Conservation (phyloP, 2,329 filamentous ascomycete species). For the Epicoccum sorghinum region DNA sequence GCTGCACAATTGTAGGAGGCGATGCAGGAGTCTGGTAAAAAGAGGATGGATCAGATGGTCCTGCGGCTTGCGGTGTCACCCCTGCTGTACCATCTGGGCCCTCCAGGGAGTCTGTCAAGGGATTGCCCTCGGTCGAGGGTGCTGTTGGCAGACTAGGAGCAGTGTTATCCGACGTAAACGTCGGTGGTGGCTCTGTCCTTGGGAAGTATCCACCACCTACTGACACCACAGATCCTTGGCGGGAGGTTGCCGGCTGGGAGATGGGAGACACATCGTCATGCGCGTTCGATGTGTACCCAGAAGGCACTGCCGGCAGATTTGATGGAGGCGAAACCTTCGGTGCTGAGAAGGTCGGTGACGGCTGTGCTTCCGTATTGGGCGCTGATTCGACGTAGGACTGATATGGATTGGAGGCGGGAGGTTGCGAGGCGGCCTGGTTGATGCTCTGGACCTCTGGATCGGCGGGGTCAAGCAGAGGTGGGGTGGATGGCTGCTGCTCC, state of each 20-base stretch:
- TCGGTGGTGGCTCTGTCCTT: constrained; percentile 53
- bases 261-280: constrained; percentile 60
- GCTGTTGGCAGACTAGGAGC: constrained; percentile 46
- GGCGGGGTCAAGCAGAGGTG: constrained; percentile 62
- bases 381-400: constrained; percentile 66
- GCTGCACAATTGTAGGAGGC: constrained; percentile 43
- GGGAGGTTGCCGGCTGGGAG: constrained; percentile 51
- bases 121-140: constrained; percentile 38
- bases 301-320: constrained; percentile 36
- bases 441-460: constrained; percentile 69
- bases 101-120: constrained; percentile 21
- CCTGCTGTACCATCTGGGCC: background rate
- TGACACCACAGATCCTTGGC: constrained; percentile 54
- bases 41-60: constrained; percentile 32
- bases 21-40: constrained; percentile 46
- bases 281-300: constrained; percentile 45
- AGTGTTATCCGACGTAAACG: constrained; percentile 49
- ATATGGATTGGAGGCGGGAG: constrained; percentile 27
- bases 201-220: constrained; percentile 65
- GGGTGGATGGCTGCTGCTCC: constrained; percentile 40
- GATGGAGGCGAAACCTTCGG: constrained; percentile 55
- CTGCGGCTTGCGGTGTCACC: constrained; percentile 25
- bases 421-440: constrained; percentile 41
- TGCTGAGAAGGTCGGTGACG: constrained; percentile 48
- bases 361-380: constrained; percentile 60